phyloP scores from a whole-genome alignment of 2,329 filamentous ascomycete genomes.

The Trichoderma guizhouense region DNA sequence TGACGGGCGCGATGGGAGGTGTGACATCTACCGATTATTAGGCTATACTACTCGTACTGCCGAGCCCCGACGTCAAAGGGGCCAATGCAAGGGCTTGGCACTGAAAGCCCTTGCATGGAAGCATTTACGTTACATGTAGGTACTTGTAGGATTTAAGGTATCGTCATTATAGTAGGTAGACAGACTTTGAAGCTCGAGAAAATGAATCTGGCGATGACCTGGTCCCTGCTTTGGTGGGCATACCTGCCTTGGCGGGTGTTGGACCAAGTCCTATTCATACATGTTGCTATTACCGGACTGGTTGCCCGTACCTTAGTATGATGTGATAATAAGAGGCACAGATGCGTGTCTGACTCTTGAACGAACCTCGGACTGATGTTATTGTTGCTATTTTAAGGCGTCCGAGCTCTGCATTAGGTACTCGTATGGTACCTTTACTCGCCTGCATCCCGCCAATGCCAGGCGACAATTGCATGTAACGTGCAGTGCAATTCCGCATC shows the following conservation, averaged over 20 bases:
- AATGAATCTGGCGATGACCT: background rate
- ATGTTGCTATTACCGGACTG: background rate
- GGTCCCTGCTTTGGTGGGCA: background rate
- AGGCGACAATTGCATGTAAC: background rate
- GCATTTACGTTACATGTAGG: background rate
- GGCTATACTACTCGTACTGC: background rate
- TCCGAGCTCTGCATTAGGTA: slow-evolving; percentile 3
- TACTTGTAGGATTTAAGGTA: background rate
- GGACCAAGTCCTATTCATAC: background rate
- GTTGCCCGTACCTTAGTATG: background rate
- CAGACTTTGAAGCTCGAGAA: background rate
- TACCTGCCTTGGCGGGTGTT: background rate
- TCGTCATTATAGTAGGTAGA: background rate
- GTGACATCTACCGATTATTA: background rate
- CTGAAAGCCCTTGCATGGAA: background rate
- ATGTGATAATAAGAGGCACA: background rate
- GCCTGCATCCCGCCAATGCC: background rate
- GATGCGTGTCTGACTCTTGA: background rate
- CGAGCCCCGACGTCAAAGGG: background rate
- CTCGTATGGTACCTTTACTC: background rate
- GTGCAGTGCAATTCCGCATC: background rate
- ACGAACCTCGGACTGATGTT: background rate
- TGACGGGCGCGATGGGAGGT: background rate
- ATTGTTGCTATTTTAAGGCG: slow-evolving; percentile 4
- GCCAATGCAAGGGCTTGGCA: background rate